A percentile compares a stretch with the other conserved stretches of the same genome.
Conservation (phyloP, 306 rosid genomes). For the Pyrus communis region DNA sequence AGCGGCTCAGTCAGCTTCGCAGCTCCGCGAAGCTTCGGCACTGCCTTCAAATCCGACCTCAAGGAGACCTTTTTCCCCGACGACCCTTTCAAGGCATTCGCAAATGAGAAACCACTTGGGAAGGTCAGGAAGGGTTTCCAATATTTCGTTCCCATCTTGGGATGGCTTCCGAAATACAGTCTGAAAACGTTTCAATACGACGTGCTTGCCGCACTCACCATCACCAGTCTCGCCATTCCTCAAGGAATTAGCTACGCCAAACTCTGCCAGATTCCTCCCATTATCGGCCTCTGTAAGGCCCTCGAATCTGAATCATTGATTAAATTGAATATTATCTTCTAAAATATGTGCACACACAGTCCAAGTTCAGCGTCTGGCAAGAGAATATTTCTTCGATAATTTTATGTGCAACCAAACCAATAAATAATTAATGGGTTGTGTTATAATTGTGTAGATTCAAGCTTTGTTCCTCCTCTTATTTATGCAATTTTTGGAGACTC, state of each 20-base stretch:
- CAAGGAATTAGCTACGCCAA: constrained; percentile 90
- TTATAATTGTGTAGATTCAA: constrained; percentile 39
- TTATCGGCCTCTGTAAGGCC: constrained; percentile 69
- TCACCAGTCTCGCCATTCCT: constrained; percentile 87
- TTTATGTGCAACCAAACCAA: neutral
- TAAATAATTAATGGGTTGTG: neutral
- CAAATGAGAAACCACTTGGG: neutral
- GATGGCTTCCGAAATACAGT: constrained; percentile 61
- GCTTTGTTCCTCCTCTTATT: constrained; percentile 72
- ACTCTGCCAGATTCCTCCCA: constrained; percentile 61
- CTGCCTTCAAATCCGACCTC: constrained; percentile 35
- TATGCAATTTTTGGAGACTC: constrained; percentile 77
- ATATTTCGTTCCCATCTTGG: constrained; percentile 58
- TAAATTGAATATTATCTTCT: neutral
- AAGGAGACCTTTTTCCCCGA: constrained; percentile 60
- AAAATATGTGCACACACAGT: too few relatives aligned
- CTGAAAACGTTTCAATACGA: constrained; percentile 32
- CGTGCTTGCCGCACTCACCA: constrained; percentile 72
- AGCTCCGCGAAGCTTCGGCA: constrained; percentile 20
- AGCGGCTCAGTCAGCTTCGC: constrained; percentile 42
- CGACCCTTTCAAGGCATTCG: constrained; percentile 52
- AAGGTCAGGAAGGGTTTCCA: constrained; percentile 29
- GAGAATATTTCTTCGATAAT: neutral
- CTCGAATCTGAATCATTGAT: neutral
- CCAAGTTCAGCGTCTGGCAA: too few relatives aligned